Base-by-base conservation (phyloP, 2,329 filamentous ascomycete species). In the Claviceps digitariae region DNA sequence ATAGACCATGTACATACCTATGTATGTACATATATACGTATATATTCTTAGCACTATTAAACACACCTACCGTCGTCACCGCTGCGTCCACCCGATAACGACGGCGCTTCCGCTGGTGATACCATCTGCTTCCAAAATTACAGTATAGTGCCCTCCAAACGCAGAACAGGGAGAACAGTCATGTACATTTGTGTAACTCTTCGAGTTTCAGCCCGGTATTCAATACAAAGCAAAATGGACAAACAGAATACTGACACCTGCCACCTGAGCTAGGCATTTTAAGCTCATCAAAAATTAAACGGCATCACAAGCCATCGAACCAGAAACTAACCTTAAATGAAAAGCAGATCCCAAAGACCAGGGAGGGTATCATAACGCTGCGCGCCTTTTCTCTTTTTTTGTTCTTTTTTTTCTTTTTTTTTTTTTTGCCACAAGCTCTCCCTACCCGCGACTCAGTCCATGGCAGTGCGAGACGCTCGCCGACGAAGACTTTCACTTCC, bases 401-500 rank as follows among this genome's bases (percentile, higher is more conserved):
- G 5, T 36, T 36, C 1, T 36, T 36, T 23, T 23, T 21, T 21
- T 21, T 43, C n/a, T 43, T 20, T 23, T 20, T 13, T 12, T 23
- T 21, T 44, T 44, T 3, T 13, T 31, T 53, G 46, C 45, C 52
- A 46, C 40, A 41, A 48, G 34, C 48, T 49, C 49, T 17, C 43
- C 34, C 4, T 38, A 6, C 12, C 27, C 40, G 43, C 31, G 25
- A 52, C 54, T 53, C 55, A 58, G 58, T 41, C 61, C 45, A 57
- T 36, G 6, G 34, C 51, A 17, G 57, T 59, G 8, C 62, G 64
- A 12, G 65, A 68, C 25, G 55, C 52, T 49, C 69, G 61, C 43
- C 62, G 63, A 43, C 69, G 66, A 21, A 69, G 55, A 25, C 59
- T 64, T 12, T 59, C 59, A 15, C 60, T 58, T 2, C 66, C 65